Evolutionary conservation across 2,329 filamentous ascomycete genomes (phyloP).

Genomic region (Trichoderma oligosporum): DNA sequence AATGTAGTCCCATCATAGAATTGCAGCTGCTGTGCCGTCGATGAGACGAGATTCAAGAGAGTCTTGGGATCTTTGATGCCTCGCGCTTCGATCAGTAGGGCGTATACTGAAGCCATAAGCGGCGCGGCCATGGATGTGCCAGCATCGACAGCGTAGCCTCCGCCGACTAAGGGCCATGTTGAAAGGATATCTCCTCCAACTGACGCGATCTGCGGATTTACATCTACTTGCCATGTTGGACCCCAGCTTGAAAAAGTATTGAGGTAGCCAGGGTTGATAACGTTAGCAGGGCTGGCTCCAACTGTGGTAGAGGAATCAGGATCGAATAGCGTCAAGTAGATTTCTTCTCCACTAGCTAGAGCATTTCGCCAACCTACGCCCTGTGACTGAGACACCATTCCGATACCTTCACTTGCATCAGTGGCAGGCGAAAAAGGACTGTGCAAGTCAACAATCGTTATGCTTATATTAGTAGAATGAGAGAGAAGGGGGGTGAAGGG

Average conservation of each 20-base stretch:
- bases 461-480: too few species aligned
- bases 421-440: neutral
- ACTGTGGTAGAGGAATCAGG: neutral
- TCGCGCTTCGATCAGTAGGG: slow-evolving; percentile 51
- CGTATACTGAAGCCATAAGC: slow-evolving; percentile 51
- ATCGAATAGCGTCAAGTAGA: neutral
- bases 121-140: slow-evolving; percentile 61
- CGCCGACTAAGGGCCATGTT: slow-evolving; percentile 47
- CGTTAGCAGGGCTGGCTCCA: slow-evolving; percentile 33
- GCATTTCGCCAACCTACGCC: slow-evolving; percentile 21
- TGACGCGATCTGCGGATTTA: slow-evolving; percentile 53
- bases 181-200: slow-evolving; percentile 57
- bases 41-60: slow-evolving; percentile 47
- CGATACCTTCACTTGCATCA: slow-evolving; percentile 33
- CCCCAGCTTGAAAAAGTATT: slow-evolving; percentile 57
- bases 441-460: neutral
- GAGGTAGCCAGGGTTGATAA: slow-evolving; percentile 46
- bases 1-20: slow-evolving; percentile 44
- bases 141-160: slow-evolving; percentile 49
- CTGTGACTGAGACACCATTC: slow-evolving; percentile 31
- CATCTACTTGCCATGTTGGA: slow-evolving; percentile 55
- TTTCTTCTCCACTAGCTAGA: neutral
- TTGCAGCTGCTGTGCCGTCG: slow-evolving; percentile 46
- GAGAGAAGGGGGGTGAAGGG: neutral
- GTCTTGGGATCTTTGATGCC: slow-evolving; percentile 48